phyloP scores from a whole-genome alignment of 2,329 filamentous ascomycete genomes.

The Aspergillus vadensis region DNA sequence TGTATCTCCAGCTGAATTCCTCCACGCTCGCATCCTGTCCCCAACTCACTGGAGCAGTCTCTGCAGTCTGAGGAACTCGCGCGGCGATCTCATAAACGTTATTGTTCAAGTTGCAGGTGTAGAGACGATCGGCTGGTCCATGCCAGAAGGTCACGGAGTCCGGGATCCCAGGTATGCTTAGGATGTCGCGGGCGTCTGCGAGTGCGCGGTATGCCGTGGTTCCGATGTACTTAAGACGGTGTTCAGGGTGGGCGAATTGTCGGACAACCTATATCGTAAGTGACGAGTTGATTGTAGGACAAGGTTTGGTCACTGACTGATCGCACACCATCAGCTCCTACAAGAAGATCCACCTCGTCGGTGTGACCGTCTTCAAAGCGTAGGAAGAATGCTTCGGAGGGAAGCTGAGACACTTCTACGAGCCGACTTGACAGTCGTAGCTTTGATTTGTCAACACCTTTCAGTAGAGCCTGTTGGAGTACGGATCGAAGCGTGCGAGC shows the following conservation, averaged over 20 bases:
- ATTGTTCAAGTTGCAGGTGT: conserved; percentile 17
- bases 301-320: conserved; percentile 4
- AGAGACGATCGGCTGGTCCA: conserved; percentile 15
- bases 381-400: background rate
- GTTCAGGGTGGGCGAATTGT: conserved; percentile 15
- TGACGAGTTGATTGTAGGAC: rapidly evolving
- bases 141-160: conserved; percentile 21
- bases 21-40: conserved; percentile 13
- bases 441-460: conserved; percentile 1
- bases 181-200: conserved; percentile 8
- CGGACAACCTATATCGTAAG: conserved; percentile 8
- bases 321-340: conserved; percentile 20
- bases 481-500: conserved; percentile 16
- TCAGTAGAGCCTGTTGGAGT: conserved; percentile 13
- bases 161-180: conserved; percentile 10
- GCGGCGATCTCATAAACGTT: conserved; percentile 15
- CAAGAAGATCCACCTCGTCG: conserved; percentile 13
- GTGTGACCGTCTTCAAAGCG: conserved; percentile 10
- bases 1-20: conserved; percentile 14
- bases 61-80: conserved; percentile 1
- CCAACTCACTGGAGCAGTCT: conserved; percentile 14
- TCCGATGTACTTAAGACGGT: conserved; percentile 15
- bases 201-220: conserved; percentile 17
- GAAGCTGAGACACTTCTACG: background rate
- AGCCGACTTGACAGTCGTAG: conserved; percentile 14